A percentile compares a stretch with the other conserved stretches of the same genome.
These are phyloP conservation scores for Saccharomycopsis sp. DNA, from an alignment of 805 yeast species.

Conservation along the genomic window DNA sequence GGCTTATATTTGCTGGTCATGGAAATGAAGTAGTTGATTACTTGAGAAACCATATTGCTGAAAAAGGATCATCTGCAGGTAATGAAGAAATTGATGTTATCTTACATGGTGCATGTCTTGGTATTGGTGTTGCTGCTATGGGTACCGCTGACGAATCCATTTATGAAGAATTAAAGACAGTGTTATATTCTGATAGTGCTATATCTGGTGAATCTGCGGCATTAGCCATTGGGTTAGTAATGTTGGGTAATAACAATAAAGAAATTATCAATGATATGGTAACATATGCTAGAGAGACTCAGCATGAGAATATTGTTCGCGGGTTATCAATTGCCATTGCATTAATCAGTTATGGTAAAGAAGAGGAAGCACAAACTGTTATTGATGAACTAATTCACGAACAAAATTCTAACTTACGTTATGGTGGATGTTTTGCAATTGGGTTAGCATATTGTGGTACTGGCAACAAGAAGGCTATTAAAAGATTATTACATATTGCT, in stretches of 20 bases:
- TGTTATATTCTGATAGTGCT: constrained; percentile 85
- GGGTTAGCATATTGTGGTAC: constrained; percentile 98
- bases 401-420: constrained; percentile 80
- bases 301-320: constrained; percentile 91
- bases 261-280: constrained; percentile 62
- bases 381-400: constrained; percentile 62
- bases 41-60: constrained; percentile 64
- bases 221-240: constrained; percentile 88
- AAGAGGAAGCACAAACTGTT: constrained; percentile 65
- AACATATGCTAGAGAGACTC: constrained; percentile 88
- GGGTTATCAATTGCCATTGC: constrained; percentile 91
- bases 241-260: constrained; percentile 83
- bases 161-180: constrained; percentile 76
- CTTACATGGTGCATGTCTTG: constrained; percentile 92
- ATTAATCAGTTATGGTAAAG: constrained; percentile 76
- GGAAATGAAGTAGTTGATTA: constrained; percentile 72
- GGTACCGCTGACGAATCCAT: constrained; percentile 68
- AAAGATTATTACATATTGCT: constrained; percentile 81
- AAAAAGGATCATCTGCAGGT: constrained; percentile 54
- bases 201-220: constrained; percentile 96
- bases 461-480: constrained; percentile 81
- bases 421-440: constrained; percentile 92
- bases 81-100: constrained; percentile 71
- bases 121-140: constrained; percentile 96
- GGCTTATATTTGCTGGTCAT: constrained; percentile 92